Evolutionary conservation across 2,329 filamentous ascomycete genomes (phyloP), one percentile per base, ranked within the genome.

Genomic region (Clarireedia sp.): DNA sequence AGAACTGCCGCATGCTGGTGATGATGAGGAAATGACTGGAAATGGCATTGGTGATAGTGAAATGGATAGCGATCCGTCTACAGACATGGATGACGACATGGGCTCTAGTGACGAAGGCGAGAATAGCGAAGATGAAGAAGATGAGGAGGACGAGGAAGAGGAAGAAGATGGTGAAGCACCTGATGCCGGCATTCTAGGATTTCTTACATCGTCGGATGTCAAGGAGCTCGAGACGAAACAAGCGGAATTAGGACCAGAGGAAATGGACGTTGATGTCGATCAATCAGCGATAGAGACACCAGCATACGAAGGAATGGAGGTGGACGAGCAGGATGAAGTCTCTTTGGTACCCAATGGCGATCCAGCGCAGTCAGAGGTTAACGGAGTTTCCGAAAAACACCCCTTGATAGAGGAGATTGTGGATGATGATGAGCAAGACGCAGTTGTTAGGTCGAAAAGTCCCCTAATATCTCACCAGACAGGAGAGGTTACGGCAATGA

Each of bases 21-120:
- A 79, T 3, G 67, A 73, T 14, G 59, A 65, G 16, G 63, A 63
- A 16, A 52, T 61, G 26, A 59, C 60, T 14, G 66, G 70, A 3
- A 60, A 66, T 38, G 64, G 66, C 36, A 41, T 58, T 21, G 56
- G 57, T 21, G 62, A 62, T 24, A 46, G 59, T 29, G 62, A 40
- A 52, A 44, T 63, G 10, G 67, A 71, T 53, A 59, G 61, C 48
- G 62, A 61, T 23, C 57, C 59, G 23, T 69, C 69, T 5, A 47
- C 37, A 16, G 55, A 51, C 8, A 17, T 57, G 24, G 59, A 62
- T 10, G 55, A 54, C 21, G 58, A 37, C 21, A 55, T 69, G 43
- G 73, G 75, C 44, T 80, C 82, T 8, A 82, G 77, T 44, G 83
- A 86, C 60, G 82, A 86, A 65, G 70, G 83, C 61, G 81, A 79